Base-by-base conservation (phyloP, 352 stramenopile species). In the Elongisporangium senticosum region DNA sequence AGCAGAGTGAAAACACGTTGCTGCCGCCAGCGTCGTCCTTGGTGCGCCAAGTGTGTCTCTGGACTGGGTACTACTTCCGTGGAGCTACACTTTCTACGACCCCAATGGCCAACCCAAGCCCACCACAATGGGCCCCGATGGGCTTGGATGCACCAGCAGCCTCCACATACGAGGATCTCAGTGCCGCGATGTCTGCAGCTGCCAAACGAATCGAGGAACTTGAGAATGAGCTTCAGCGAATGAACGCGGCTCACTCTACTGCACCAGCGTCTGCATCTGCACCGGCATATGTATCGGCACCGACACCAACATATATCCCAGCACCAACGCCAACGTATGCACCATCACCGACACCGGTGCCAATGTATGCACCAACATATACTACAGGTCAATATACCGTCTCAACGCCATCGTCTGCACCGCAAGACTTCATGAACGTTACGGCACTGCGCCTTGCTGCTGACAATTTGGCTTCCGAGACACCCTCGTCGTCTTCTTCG, bases 41-140 rank as follows among this genome's bases (percentile, higher is more conserved):
- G 23, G 59, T 93, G 39, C 76, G 86, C 8, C 79, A 91, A 48
- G 83, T 91, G 11, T 85, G 78, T 40, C 63, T 95, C 0, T 95
- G 86, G 86, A 91, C 63, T 19, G 86, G 86, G 4, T 90, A 87
- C 61, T 95, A 92, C 70, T 89, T 83, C 62, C 79, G 81, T 4
- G 73, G 81, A 1, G 53, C 82, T 13, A 74, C 77, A 4, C 69
- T 89, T 10, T 67, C 74, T 2, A 62, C 68, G 10, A 69, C 63
- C 14, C 71, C 78, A 0, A n/a, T 49, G 7, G 68, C 68, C 0
- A 93, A 90, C 58, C 61, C 72, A 11, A 72, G 51, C 7, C 67
- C 79, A 43, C 79, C 83, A 39, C 62, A 67, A 40, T 90, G 75
- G 60, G 73, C 58, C 49, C 6, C 56, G 10, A 59, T 62, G 15